Evolutionary conservation across 768 basidiomycete genomes (phyloP).

Genomic region (Amanita jacksonii): DNA sequence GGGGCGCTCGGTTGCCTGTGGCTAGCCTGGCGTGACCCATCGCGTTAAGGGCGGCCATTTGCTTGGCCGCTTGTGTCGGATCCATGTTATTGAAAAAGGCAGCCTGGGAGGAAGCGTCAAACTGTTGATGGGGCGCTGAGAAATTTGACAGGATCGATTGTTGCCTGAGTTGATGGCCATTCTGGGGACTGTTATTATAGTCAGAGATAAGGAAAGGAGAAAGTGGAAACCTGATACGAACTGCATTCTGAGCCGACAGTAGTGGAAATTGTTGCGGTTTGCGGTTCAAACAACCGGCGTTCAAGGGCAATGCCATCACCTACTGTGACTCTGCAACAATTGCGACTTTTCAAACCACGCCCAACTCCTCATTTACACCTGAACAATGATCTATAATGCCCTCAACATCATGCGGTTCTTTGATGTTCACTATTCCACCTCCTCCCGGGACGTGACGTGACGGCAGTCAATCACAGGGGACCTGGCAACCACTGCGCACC

Average conservation of each 20-base stretch:
- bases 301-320: too few species aligned
- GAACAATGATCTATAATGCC: too few species aligned
- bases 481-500: too few species aligned
- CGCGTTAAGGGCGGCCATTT: slow-evolving; percentile 70
- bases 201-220: slow-evolving; percentile 1
- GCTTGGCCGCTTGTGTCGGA: slow-evolving; percentile 60
- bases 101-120: slow-evolving; percentile 3
- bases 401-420: too few species aligned
- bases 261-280: too few species aligned
- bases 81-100: slow-evolving; percentile 48
- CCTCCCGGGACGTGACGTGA: slow-evolving; percentile 13
- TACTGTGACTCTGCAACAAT: too few species aligned
- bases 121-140: slow-evolving; percentile 14
- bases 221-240: background rate
- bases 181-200: slow-evolving; percentile 23
- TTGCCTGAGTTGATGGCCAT: slow-evolving; percentile 27
- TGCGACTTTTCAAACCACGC: too few species aligned
- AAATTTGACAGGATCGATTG: slow-evolving; percentile 23
- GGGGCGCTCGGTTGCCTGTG: slow-evolving; percentile 35
- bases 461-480: too few species aligned
- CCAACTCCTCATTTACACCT: too few species aligned
- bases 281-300: background rate
- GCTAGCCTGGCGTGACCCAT: slow-evolving; percentile 51
- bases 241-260: slow-evolving; percentile 2
- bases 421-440: too few species aligned